phyloP scores from a whole-genome alignment of 768 basidiomycete genomes.

The Boletus speciosus region DNA sequence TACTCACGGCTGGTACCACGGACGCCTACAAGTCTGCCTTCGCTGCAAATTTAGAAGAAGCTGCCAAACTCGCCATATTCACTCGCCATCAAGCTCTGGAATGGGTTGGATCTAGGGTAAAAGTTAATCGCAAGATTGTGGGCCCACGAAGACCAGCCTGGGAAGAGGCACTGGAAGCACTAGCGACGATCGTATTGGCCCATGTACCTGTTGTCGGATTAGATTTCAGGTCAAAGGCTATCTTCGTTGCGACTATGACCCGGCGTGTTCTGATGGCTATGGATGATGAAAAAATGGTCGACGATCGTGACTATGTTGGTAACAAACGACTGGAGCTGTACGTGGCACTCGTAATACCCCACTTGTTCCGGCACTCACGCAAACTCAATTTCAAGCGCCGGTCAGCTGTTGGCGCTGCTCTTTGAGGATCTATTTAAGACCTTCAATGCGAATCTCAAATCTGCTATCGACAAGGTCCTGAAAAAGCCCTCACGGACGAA shows the following conservation, averaged over 20 bases:
- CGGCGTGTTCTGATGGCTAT: conserved; percentile 94
- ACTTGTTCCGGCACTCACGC: conserved; percentile 8
- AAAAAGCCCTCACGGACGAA: conserved; percentile 93
- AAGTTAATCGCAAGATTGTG: conserved; percentile 75
- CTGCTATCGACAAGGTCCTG: conserved; percentile 92
- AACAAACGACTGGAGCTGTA: conserved; percentile 98
- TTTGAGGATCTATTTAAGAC: conserved; percentile 99
- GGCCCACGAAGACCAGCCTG: conserved; percentile 82
- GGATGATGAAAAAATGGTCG: conserved; percentile 95
- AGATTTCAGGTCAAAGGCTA: conserved; percentile 90
- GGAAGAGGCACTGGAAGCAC: conserved; percentile 94
- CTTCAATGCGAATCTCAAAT: conserved; percentile 93
- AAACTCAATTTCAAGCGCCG: conserved; percentile 63
- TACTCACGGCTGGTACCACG: conserved; percentile 88
- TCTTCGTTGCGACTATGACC: conserved; percentile 98
- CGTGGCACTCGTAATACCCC: conserved; percentile 30
- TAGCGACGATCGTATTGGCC: conserved; percentile 96
- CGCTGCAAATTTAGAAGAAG: conserved; percentile 90
- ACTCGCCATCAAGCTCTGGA: conserved; percentile 93
- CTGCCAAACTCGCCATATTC: conserved; percentile 85
- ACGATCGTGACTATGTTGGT: conserved; percentile 98
- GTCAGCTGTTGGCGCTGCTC: conserved; percentile 89
- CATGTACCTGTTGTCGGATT: conserved; percentile 90
- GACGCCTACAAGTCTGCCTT: conserved; percentile 86
- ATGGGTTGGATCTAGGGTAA: conserved; percentile 91